phyloP scores from a whole-genome alignment of 1,284 basidiomycete species.

The Apiotrichum akiyoshidainum region DNA sequence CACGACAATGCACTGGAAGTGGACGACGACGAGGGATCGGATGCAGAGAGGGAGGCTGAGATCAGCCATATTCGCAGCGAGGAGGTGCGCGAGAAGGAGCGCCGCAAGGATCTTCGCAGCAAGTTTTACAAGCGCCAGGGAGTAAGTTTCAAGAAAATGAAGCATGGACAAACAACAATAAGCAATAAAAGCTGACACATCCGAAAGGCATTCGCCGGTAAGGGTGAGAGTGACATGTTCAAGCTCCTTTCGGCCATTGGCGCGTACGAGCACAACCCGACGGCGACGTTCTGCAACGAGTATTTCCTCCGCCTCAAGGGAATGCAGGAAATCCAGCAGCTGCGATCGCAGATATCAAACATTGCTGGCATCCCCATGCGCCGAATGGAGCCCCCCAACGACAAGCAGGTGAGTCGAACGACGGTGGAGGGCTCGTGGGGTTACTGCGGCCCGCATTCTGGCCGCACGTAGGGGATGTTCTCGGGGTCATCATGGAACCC shows the following conservation, averaged over 20 bases:
- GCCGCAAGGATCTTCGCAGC: constrained; percentile 62
- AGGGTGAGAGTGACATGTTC: constrained; percentile 83
- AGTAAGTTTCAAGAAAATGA: constrained; percentile 52
- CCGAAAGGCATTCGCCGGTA: constrained; percentile 54
- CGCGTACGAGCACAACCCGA: constrained; percentile 88
- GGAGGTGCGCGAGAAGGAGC: constrained; percentile 64
- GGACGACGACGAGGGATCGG: constrained; percentile 52
- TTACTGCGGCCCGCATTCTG: no score
- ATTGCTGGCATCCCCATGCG: constrained; percentile 70
- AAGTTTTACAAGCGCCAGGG: constrained; percentile 76
- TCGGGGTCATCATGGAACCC: no score
- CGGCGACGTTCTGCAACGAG: constrained; percentile 73
- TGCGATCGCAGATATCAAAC: constrained; percentile 82
- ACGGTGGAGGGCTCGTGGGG: no score
- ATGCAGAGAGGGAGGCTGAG: constrained; percentile 52
- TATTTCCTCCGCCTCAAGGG: constrained; percentile 94
- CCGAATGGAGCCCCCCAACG: constrained; percentile 50
- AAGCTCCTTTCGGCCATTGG: constrained; percentile 86
- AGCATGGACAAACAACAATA: neutral
- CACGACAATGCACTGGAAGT: constrained; percentile 66
- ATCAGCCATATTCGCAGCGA: constrained; percentile 60
- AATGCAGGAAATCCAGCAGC: constrained; percentile 98
- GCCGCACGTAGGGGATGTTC: no score
- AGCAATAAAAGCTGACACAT: constrained; percentile 7
- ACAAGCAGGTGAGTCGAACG: constrained; percentile 48